These are phyloP conservation scores for Wallacemonas sp. DNA, from an alignment of 208 protist genomes.

Conservation along the genomic window DNA sequence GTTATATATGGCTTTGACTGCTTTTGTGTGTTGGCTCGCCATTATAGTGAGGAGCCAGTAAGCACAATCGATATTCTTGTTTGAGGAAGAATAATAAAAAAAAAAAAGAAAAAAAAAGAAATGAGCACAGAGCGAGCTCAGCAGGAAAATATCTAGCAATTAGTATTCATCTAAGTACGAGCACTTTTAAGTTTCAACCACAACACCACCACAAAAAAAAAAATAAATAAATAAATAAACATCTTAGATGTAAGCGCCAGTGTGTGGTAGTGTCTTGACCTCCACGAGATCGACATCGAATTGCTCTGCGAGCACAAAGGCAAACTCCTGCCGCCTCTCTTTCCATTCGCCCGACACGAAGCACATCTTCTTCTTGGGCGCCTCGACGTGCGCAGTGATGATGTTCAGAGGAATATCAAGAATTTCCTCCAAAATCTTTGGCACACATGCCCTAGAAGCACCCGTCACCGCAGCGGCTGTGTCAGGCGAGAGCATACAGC, in stretches of 20 bases:
- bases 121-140: neutral
- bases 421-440: constrained; percentile 15
- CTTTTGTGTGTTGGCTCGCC: no score
- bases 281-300: constrained; percentile 47
- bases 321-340: constrained; percentile 35
- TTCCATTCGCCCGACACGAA: constrained; percentile 37
- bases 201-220: constrained; percentile 6
- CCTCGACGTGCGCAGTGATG: constrained; percentile 29
- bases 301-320: constrained; percentile 36
- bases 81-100: constrained; percentile 5
- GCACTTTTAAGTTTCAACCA: no score
- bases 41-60: no score
- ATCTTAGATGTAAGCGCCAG: neutral
- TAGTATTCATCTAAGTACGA: no score
- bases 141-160: no score
- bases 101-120: constrained; percentile 15
- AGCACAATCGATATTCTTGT: no score
- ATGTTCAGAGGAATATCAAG: constrained; percentile 16
- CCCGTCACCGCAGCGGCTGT: neutral
- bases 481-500: neutral
- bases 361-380: constrained; percentile 22
- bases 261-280: constrained; percentile 22
- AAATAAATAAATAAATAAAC: constrained; percentile 13
- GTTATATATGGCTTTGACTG: no score
- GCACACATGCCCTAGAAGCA: neutral